These are phyloP conservation scores for Cladophialophora psammophila DNA, from an alignment of 2,329 filamentous ascomycete genomes.

Conservation along the genomic window DNA sequence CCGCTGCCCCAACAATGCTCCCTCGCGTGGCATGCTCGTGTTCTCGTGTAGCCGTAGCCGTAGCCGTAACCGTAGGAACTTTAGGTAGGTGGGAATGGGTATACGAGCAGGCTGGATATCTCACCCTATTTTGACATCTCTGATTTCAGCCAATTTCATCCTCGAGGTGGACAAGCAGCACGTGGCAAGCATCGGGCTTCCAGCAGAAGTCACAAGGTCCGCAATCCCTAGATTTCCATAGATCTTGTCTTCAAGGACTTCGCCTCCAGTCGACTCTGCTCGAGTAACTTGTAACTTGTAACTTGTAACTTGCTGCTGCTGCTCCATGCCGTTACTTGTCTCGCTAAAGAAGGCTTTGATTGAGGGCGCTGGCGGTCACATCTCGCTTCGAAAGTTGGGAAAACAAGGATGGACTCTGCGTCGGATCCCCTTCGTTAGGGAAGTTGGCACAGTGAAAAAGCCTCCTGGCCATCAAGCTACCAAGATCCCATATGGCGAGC, in stretches of 20 bases:
- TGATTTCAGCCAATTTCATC: neutral
- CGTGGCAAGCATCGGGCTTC: neutral
- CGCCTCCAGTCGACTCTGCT: neutral
- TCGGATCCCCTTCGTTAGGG: constrained; percentile 71
- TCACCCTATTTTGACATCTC: neutral
- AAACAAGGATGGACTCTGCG: constrained; percentile 68
- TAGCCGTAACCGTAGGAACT: neutral
- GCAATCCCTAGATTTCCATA: neutral
- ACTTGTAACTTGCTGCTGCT: neutral
- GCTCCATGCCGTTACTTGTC: neutral
- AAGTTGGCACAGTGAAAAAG: constrained; percentile 67
- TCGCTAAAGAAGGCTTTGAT: constrained; percentile 59
- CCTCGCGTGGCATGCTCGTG: neutral
- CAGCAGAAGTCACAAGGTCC: neutral
- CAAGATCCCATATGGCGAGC: too few species aligned
- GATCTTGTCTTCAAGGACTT: neutral
- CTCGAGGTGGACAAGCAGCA: neutral
- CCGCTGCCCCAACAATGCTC: neutral
- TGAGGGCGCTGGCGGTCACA: constrained; percentile 69
- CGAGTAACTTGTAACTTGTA: neutral
- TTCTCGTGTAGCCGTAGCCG: neutral
- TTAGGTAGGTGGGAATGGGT: neutral
- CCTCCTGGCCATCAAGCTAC: constrained; percentile 49
- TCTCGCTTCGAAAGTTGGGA: constrained; percentile 68
- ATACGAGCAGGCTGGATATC: neutral